A percentile compares a stretch with the other conserved stretches of the same genome.
phyloP scores from a whole-genome alignment of 140 eudicot genomes.

The Bidens hawaiensis region DNA sequence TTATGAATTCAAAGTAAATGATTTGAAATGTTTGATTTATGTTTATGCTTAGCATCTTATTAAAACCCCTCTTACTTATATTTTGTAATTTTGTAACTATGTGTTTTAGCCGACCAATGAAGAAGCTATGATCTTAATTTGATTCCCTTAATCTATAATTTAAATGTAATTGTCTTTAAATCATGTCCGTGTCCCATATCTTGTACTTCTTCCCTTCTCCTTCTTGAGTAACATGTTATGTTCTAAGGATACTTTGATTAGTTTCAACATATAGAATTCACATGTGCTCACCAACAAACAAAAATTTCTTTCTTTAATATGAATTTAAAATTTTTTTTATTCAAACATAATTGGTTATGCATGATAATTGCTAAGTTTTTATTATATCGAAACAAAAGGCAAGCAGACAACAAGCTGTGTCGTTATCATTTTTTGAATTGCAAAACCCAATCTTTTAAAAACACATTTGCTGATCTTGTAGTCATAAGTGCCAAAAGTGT shows the following conservation, averaged over 20 bases:
- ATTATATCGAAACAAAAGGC: too few species aligned
- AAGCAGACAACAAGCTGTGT: too few species aligned
- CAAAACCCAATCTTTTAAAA: too few species aligned
- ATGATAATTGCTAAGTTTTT: too few species aligned
- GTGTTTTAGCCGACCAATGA: conserved; percentile 10
- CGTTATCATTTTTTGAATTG: too few species aligned
- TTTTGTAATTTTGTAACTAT: too few species aligned
- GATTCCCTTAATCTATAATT: background rate
- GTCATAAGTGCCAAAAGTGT: too few species aligned
- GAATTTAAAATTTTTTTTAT: background rate
- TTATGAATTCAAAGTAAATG: too few species aligned
- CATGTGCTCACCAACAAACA: conserved; percentile 21
- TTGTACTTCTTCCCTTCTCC: background rate
- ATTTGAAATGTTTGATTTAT: too few species aligned
- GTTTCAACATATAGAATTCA: background rate
- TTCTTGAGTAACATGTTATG: conserved; percentile 8
- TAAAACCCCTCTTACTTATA: background rate
- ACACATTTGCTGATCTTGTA: too few species aligned
- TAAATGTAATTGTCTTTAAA: background rate
- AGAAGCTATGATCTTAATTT: conserved; percentile 6
- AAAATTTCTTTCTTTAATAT: background rate
- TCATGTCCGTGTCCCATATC: background rate
- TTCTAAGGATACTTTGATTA: conserved; percentile 15
- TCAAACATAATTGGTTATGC: too few species aligned
- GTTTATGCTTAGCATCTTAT: background rate